Percentiles rank a stretch among this genome's conserved stretches.
These are phyloP conservation scores for Neurospora sp. DNA, from an alignment of 495 filamentous ascomycete species.

Conservation along the genomic window DNA sequence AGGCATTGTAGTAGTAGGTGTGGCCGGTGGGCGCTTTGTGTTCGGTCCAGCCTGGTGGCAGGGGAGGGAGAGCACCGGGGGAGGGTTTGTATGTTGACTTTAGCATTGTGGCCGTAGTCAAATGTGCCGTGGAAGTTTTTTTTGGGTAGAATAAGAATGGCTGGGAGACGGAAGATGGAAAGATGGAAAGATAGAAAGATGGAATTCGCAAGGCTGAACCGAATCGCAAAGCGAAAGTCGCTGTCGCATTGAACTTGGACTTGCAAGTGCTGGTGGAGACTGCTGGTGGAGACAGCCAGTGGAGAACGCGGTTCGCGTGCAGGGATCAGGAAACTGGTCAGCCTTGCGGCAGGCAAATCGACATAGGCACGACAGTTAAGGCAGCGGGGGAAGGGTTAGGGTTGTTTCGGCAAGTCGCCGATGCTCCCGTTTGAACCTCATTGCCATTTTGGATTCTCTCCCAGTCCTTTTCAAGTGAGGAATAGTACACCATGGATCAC, in stretches of 20 bases:
- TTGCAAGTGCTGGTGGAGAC: background rate
- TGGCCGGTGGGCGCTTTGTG: conserved; percentile 87
- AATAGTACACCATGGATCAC: background rate
- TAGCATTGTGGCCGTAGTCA: conserved; percentile 32
- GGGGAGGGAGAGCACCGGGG: conserved; percentile 35
- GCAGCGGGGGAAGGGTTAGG: background rate
- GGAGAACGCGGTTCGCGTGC: background rate
- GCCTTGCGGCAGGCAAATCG: background rate
- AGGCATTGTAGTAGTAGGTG: conserved; percentile 79
- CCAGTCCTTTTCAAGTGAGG: background rate
- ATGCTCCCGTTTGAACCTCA: background rate
- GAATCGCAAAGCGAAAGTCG: background rate
- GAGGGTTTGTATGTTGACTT: conserved; percentile 54
- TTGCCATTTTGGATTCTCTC: background rate
- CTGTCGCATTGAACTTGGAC: background rate
- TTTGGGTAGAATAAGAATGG: background rate
- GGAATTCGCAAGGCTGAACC: background rate
- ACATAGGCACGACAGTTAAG: no score
- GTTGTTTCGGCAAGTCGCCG: background rate
- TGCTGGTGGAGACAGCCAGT: background rate
- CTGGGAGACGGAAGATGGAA: background rate
- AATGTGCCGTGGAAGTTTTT: background rate
- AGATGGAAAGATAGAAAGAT: background rate
- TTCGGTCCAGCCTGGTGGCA: conserved; percentile 81
- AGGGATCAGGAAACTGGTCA: background rate